Evolutionary conservation across 2,329 filamentous ascomycete genomes (phyloP).

Genomic region (Cladosporium sp.): DNA sequence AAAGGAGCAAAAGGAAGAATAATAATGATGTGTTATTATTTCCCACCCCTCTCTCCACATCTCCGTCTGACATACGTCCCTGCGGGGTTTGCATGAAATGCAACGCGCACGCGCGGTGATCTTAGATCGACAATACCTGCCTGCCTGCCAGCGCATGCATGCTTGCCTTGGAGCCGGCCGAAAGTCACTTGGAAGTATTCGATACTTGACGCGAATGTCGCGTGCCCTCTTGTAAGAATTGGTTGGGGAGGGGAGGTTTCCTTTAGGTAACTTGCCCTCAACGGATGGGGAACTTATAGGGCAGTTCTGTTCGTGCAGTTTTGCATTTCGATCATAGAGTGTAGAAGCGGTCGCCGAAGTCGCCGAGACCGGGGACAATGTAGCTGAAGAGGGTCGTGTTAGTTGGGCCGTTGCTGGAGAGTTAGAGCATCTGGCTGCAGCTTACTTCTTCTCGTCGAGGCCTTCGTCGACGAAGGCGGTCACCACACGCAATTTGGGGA

Average conservation of each 20-base stretch:
- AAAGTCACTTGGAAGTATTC: constrained; percentile 2
- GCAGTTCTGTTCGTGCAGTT: not conserved
- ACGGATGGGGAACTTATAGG: too few species aligned
- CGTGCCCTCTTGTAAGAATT: not conserved
- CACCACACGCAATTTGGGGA: constrained; percentile 84
- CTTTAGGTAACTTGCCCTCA: not conserved
- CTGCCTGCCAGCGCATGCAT: constrained; percentile 4
- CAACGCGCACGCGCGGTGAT: not conserved
- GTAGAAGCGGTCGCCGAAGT: constrained; percentile 95
- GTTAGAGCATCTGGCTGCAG: constrained; percentile 20
- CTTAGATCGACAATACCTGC: not conserved
- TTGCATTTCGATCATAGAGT: constrained; percentile 58
- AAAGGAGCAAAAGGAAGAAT: too few species aligned
- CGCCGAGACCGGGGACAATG: constrained; percentile 88
- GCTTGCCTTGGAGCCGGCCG: not conserved
- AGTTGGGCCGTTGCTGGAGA: constrained; percentile 31
- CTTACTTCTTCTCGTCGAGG: constrained; percentile 95
- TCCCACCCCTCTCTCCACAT: too few species aligned
- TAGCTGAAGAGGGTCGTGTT: constrained; percentile 59
- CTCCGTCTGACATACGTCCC: too few species aligned
- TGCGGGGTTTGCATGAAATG: constrained; percentile 2
- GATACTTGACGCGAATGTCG: constrained; percentile 3
- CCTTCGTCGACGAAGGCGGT: constrained; percentile 96
- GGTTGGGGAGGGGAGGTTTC: not conserved
- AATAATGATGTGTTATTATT: too few species aligned